These are phyloP conservation scores for Rasamsonia emersonii DNA, from an alignment of 2,329 filamentous ascomycete species.

Conservation along the genomic window DNA sequence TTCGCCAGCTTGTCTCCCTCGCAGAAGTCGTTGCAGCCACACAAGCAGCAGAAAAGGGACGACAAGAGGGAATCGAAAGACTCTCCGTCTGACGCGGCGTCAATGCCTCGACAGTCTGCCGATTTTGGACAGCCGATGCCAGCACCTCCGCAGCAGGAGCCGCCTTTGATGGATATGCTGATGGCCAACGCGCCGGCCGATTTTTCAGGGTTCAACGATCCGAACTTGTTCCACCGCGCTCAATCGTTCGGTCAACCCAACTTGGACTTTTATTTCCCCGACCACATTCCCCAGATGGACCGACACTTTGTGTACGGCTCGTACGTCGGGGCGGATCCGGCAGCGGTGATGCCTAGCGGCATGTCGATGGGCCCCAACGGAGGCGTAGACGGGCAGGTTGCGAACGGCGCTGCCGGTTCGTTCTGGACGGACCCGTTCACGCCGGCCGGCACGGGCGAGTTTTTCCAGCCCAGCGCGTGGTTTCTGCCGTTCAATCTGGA, in stretches of 20 bases:
- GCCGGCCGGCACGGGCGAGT: conserved; percentile 27
- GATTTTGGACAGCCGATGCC: conserved; percentile 18
- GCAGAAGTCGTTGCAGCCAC: conserved; percentile 38
- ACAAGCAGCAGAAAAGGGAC: conserved; percentile 38
- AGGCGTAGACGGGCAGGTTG: conserved; percentile 13
- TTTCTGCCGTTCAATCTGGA: conserved; percentile 92
- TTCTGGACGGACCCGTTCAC: conserved; percentile 29
- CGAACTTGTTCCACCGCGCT: conserved; percentile 10
- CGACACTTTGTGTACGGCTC: conserved; percentile 68
- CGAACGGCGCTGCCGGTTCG: conserved; percentile 17
- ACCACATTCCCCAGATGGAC: conserved; percentile 59
- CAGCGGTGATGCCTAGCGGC: conserved; percentile 23
- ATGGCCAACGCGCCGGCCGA: conserved; percentile 21
- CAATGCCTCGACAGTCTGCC: neutral
- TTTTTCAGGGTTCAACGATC: conserved; percentile 16
- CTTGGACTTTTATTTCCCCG: conserved; percentile 31
- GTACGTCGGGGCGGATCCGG: conserved; percentile 50
- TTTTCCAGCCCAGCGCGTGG: conserved; percentile 58
- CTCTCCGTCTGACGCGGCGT: conserved; percentile 1
- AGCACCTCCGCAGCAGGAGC: conserved; percentile 17
- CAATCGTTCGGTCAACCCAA: conserved; percentile 22
- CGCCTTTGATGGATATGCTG: conserved; percentile 19
- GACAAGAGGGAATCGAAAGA: conserved; percentile 16
- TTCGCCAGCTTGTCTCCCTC: conserved; percentile 70
- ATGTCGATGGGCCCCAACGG: conserved; percentile 20